These are phyloP conservation scores for Trypanosoma congolense DNA, from an alignment of 208 protist species.

Conservation along the genomic window DNA sequence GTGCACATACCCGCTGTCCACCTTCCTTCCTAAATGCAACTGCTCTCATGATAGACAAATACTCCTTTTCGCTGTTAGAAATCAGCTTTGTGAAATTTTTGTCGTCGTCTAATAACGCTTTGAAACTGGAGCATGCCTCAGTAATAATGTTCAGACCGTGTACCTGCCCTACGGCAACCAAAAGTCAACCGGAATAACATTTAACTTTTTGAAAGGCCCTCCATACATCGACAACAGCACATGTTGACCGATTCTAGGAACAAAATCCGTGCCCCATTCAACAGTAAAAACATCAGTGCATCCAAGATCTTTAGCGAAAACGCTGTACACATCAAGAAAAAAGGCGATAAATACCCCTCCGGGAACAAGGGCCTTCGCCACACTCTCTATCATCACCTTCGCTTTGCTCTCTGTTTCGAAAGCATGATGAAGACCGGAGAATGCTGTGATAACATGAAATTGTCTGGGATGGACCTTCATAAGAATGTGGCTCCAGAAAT, in stretches of 20 bases:
- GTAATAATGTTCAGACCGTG: constrained; percentile 60
- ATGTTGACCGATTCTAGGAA: constrained; percentile 64
- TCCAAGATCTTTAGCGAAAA: constrained; percentile 54
- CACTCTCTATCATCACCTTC: constrained; percentile 59
- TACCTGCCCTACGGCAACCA: constrained; percentile 62
- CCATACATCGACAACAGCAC: constrained; percentile 54
- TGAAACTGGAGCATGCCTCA: constrained; percentile 67
- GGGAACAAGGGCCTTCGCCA: constrained; percentile 80
- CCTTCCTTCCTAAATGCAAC: constrained; percentile 80
- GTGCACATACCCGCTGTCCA: constrained; percentile 26
- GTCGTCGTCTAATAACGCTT: constrained; percentile 73
- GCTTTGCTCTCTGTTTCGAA: constrained; percentile 59
- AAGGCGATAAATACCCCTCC: constrained; percentile 69
- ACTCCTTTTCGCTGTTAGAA: constrained; percentile 74
- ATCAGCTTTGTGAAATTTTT: constrained; percentile 62
- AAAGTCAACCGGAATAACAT: constrained; percentile 81
- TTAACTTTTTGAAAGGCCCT: constrained; percentile 40
- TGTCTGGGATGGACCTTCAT: constrained; percentile 72
- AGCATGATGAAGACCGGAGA: constrained; percentile 70
- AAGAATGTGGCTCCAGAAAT: constrained; percentile 74
- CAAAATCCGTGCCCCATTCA: constrained; percentile 52
- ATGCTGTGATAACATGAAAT: constrained; percentile 80
- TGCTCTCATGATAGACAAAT: constrained; percentile 55
- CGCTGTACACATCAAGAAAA: constrained; percentile 57
- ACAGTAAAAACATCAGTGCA: constrained; percentile 58